Percentiles rank a stretch among this genome's conserved stretches.
These are phyloP conservation scores for Komagataella mondaviorum DNA, from an alignment of 805 yeast species.

Conservation along the genomic window DNA sequence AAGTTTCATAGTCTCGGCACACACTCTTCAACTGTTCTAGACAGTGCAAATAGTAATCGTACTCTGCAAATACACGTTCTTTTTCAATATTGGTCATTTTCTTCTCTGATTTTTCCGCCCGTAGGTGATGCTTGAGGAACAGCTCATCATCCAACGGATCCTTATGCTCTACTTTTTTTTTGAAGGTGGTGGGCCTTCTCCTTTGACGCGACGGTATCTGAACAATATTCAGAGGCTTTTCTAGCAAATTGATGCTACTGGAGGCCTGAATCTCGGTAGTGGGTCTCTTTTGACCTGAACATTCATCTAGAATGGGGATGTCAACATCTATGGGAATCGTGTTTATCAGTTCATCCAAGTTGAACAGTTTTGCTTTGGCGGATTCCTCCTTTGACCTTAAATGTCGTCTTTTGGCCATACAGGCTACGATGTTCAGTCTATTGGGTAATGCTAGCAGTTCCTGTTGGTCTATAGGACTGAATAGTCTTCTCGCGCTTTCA, in stretches of 20 bases:
- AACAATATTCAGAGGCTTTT: not conserved
- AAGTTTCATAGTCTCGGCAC: constrained; percentile 5
- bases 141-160: constrained; percentile 36
- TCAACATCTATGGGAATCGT: not conserved
- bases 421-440: not conserved
- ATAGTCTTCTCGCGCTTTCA: not conserved
- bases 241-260: not conserved
- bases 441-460: not conserved
- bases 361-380: not conserved
- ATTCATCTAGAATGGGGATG: constrained; percentile 8
- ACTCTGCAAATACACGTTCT: constrained; percentile 37
- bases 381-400: not conserved
- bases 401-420: not conserved
- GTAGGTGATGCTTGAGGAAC: constrained; percentile 35
- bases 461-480: not conserved
- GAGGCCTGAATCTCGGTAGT: not conserved
- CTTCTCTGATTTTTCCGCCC: constrained; percentile 53
- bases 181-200: not conserved
- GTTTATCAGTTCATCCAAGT: constrained; percentile 2
- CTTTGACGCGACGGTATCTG: not conserved
- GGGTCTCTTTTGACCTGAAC: not conserved
- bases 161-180: not conserved
- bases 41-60: constrained; percentile 37
- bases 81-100: constrained; percentile 43
- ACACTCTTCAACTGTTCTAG: constrained; percentile 19